Evolutionary conservation across 805 yeast species (phyloP).

Genomic region (Cyberlindnera suaveolens): DNA sequence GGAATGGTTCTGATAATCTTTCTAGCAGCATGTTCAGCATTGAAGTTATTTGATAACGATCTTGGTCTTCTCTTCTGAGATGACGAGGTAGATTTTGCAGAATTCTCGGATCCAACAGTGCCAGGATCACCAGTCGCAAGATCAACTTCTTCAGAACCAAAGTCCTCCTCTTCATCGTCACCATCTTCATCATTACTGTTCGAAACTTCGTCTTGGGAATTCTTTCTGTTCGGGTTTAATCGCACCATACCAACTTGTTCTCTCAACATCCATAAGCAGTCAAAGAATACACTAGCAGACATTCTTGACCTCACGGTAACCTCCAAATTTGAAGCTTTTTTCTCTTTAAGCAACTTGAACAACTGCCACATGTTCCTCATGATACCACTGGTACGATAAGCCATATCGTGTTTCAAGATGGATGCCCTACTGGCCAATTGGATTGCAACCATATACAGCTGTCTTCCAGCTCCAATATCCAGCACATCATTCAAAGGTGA

Average conservation of each 20-base stretch:
- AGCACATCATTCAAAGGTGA: conserved; percentile 63
- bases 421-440: conserved; percentile 71
- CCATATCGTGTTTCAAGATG: conserved; percentile 84
- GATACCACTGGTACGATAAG: conserved; percentile 87
- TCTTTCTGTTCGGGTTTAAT: conserved; percentile 29
- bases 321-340: conserved; percentile 31
- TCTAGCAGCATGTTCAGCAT: conserved; percentile 70
- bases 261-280: conserved; percentile 76
- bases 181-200: conserved; percentile 20
- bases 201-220: conserved; percentile 6
- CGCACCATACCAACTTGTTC: conserved; percentile 86
- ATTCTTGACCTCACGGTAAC: conserved; percentile 73
- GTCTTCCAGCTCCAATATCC: conserved; percentile 68
- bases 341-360: conserved; percentile 60
- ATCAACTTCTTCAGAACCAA: conserved; percentile 12
- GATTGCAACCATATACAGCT: conserved; percentile 61
- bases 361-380: conserved; percentile 93
- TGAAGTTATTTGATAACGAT: conserved; percentile 45
- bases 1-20: conserved; percentile 75
- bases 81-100: conserved; percentile 19
- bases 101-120: conserved; percentile 31
- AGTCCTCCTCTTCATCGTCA: conserved; percentile 20
- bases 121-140: conserved; percentile 24
- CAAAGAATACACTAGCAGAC: conserved; percentile 92
- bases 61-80: conserved; percentile 34